These are phyloP conservation scores for Fusarium pseudocircinatum DNA, from an alignment of 2,329 filamentous ascomycete genomes.

Conservation along the genomic window DNA sequence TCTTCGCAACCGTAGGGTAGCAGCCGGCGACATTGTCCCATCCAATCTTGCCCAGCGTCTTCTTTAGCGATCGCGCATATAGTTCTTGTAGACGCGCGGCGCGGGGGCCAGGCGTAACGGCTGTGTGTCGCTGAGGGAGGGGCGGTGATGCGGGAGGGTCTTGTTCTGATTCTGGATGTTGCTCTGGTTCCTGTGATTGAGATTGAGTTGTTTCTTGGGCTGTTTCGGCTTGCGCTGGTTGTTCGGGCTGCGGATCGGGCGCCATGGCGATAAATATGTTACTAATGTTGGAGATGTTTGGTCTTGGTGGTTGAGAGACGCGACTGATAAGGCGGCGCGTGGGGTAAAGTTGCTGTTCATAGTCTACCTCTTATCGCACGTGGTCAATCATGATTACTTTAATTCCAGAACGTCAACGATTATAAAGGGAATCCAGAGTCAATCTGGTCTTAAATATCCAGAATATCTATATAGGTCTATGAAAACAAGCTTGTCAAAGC, in stretches of 20 bases:
- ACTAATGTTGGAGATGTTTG: slow-evolving; percentile 5
- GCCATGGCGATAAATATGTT: slow-evolving; percentile 23
- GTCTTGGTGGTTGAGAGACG: slow-evolving; percentile 29
- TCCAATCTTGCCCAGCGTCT: slow-evolving; percentile 64
- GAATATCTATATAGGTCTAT: slow-evolving; percentile 23
- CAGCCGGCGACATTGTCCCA: slow-evolving; percentile 68
- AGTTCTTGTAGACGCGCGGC: slow-evolving; percentile 64
- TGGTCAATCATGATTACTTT: not conserved
- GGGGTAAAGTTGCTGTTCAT: slow-evolving; percentile 12
- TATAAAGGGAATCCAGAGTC: not conserved
- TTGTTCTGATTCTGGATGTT: not conserved
- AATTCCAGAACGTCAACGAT: not conserved
- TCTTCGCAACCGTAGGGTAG: slow-evolving; percentile 67
- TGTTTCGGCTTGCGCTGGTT: not conserved
- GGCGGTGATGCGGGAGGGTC: slow-evolving; percentile 49
- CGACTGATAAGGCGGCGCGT: slow-evolving; percentile 37
- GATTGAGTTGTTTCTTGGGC: not conserved
- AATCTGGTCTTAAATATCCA: not conserved
- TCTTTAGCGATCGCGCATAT: slow-evolving; percentile 61
- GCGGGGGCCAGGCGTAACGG: slow-evolving; percentile 64
- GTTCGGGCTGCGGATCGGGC: slow-evolving; percentile 22
- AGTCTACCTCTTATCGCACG: slow-evolving; percentile 28
- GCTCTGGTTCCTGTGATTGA: slow-evolving; percentile 16
- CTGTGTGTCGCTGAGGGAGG: slow-evolving; percentile 54
- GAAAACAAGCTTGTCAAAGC: slow-evolving; percentile 29